Evolutionary conservation across 208 protist species (phyloP).

Genomic region (Leishmania mexicana): DNA sequence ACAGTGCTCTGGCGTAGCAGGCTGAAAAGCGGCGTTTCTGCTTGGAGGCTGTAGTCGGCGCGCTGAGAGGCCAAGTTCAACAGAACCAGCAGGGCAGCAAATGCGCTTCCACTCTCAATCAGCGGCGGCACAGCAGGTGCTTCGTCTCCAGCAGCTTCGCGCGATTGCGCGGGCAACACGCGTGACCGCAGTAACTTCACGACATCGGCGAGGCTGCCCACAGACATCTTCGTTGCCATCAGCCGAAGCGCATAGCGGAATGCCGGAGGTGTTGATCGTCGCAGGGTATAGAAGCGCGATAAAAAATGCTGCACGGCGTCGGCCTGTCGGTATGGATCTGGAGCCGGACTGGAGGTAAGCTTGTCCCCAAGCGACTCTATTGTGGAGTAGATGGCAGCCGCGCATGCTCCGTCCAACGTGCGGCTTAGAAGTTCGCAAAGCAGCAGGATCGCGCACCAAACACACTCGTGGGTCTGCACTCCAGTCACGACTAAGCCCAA

Average conservation of each 20-base stretch:
- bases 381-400: slow-evolving; percentile 15
- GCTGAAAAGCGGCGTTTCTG: slow-evolving; percentile 3
- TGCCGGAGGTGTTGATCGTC: slow-evolving; percentile 14
- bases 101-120: not conserved
- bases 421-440: slow-evolving; percentile 23
- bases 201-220: slow-evolving; percentile 11
- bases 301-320: slow-evolving; percentile 25
- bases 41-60: slow-evolving; percentile 9
- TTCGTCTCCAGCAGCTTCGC: not conserved
- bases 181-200: slow-evolving; percentile 16
- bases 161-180: not conserved
- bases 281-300: slow-evolving; percentile 28
- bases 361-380: slow-evolving; percentile 22
- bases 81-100: slow-evolving; percentile 19
- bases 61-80: slow-evolving; percentile 11
- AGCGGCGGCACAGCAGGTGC: not conserved
- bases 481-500: slow-evolving; percentile 20
- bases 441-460: slow-evolving; percentile 29
- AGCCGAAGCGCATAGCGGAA: slow-evolving; percentile 23
- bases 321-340: slow-evolving; percentile 7
- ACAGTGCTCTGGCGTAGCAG: not conserved
- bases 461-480: slow-evolving; percentile 22
- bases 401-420: slow-evolving; percentile 15
- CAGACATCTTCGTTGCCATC: slow-evolving; percentile 5
- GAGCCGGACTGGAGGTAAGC: slow-evolving; percentile 5